Evolutionary conservation across 805 yeast genomes (phyloP).

Genomic region (Sugiyamaella mastotermitis): DNA sequence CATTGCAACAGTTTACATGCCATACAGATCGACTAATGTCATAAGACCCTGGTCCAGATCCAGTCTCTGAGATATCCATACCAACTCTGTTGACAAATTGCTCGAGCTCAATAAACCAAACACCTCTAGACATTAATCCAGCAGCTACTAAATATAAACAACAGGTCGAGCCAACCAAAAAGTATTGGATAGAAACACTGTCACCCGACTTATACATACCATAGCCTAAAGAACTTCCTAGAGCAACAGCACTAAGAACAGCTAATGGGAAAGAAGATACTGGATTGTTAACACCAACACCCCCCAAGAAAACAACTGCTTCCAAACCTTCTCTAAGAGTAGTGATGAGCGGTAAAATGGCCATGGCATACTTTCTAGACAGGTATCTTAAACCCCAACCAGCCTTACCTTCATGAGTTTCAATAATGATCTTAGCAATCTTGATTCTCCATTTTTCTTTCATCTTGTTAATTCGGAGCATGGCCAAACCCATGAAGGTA

Average conservation of each 20-base stretch:
- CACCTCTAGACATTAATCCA: slow-evolving; percentile 78
- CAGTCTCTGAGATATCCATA: slow-evolving; percentile 78
- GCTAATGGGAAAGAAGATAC: slow-evolving; percentile 59
- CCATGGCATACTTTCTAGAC: slow-evolving; percentile 55
- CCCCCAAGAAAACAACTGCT: slow-evolving; percentile 88
- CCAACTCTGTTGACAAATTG: slow-evolving; percentile 72
- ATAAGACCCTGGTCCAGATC: slow-evolving; percentile 91
- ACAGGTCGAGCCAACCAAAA: slow-evolving; percentile 69
- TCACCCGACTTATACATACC: slow-evolving; percentile 73
- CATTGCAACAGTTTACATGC: slow-evolving; percentile 95
- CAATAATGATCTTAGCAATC: slow-evolving; percentile 38
- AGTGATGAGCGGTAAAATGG: slow-evolving; percentile 76
- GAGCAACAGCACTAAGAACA: slow-evolving; percentile 47
- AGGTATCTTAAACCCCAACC: slow-evolving; percentile 17
- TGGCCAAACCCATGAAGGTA: slow-evolving; percentile 80
- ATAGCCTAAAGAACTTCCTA: slow-evolving; percentile 61
- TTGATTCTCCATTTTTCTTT: slow-evolving; percentile 76
- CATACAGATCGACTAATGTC: slow-evolving; percentile 74
- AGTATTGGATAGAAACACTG: slow-evolving; percentile 66
- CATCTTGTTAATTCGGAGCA: slow-evolving; percentile 72
- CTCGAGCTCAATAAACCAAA: slow-evolving; percentile 86
- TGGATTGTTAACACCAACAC: slow-evolving; percentile 73
- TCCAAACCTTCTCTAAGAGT: slow-evolving; percentile 86
- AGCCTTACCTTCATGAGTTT: slow-evolving; percentile 21
- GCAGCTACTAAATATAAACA: slow-evolving; percentile 81